Evolutionary conservation across 1,284 basidiomycete genomes (phyloP), one percentile per base, ranked within the genome.

Genomic region (Cronartium quercuum): DNA sequence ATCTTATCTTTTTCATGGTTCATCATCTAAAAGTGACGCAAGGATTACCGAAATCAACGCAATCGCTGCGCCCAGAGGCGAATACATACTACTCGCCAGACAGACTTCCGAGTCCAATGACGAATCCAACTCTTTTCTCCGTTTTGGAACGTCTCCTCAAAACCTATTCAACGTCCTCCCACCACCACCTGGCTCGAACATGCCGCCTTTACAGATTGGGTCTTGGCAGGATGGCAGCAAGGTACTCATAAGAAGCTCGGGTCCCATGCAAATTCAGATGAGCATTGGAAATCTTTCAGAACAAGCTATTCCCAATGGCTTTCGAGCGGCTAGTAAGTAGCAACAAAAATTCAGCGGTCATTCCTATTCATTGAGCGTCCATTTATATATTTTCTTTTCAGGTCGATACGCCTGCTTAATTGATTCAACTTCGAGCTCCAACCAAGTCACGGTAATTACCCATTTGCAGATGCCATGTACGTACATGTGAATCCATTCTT

Each of bases 391-490:
- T 18, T 1, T 3, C n/a, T n/a, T 51, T 9, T 38, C 44, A 71
- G 61, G 60, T 38, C 40, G 24, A 35, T 71, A 44, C 47, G 47
- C 38, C 44, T 71, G 37, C 15, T 6, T 47, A 21, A 64, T 71
- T 35, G 29, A 29, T 29, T 29, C 29, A 29, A 71, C 60, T 34
- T 38, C 61, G 41, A 64, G 18, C 41, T 6, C 29, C 12, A 35
- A 40, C 29, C 38, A 21, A 21, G 61, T 18, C 38, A 29, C 15
- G 37, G 41, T 63, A 4, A 55, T 51, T 0, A 64, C 62, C 35
- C 61, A 64, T 24, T 47, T 71, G 38, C 68, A 71, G 51, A 47
- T 71, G n/a, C 40, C 68, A 29, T 63, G 68, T 71, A 71, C 51
- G 61, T 35, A 29, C n/a, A 10, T 6, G n/a, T 21, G 34, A 6